Conservation (phyloP, 2,329 filamentous ascomycete genomes). For the Arthrinium puccinioides region DNA sequence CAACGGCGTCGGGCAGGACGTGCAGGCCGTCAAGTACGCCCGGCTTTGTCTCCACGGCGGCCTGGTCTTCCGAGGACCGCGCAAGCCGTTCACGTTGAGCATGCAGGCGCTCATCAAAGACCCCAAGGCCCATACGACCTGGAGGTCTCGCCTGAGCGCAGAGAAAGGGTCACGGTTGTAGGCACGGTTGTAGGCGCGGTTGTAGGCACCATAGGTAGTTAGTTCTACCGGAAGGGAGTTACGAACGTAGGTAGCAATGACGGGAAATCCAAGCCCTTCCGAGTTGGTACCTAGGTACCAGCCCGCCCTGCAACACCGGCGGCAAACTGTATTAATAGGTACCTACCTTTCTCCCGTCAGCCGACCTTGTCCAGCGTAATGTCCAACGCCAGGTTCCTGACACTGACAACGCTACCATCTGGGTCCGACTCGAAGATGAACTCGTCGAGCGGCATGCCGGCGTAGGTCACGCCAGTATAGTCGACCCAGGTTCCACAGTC, state of each 20-base stretch:
- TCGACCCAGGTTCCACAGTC: constrained; percentile 19
- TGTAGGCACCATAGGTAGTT: too few relatives aligned
- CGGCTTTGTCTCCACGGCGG: constrained; percentile 16
- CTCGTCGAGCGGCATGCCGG: constrained; percentile 17
- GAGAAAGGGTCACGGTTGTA: too few relatives aligned
- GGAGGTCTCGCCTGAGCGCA: constrained; percentile 9
- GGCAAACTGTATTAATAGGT: too few relatives aligned
- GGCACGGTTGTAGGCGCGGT: too few relatives aligned
- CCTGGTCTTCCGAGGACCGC: constrained; percentile 20
- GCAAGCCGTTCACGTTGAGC: constrained; percentile 20
- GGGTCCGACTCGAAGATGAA: constrained; percentile 21
- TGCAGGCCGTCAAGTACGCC: constrained; percentile 24
- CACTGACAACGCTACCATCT: constrained; percentile 13
- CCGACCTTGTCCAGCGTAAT: constrained; percentile 13
- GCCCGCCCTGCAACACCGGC: too few relatives aligned
- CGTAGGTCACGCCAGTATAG: constrained; percentile 16
- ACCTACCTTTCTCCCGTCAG: too few relatives aligned
- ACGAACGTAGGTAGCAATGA: too few relatives aligned
- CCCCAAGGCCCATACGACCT: constrained; percentile 22
- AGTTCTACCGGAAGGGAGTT: too few relatives aligned
- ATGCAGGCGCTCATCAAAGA: constrained; percentile 24
- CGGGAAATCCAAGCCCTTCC: too few relatives aligned
- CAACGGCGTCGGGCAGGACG: constrained; percentile 25
- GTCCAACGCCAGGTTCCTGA: constrained; percentile 18
- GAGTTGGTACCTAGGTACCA: too few relatives aligned